Evolutionary conservation across 306 rosid genomes (phyloP).

Genomic region (Lathyrus tuberosus): DNA sequence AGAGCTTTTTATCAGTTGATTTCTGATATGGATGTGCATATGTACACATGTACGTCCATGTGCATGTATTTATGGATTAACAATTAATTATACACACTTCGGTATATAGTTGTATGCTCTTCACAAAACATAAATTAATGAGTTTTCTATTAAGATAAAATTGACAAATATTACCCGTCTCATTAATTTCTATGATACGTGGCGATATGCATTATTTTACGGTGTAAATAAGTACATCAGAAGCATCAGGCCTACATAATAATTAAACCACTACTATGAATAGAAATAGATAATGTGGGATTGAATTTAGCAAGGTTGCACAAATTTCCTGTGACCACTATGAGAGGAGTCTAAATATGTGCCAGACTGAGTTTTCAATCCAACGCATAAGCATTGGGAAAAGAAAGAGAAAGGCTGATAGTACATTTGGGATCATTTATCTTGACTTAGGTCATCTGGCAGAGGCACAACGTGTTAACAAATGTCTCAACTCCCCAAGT

Average conservation of each 20-base stretch:
- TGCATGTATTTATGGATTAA: too few species aligned
- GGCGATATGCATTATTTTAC: slow-evolving; percentile 27
- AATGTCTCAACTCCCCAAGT: too few species aligned
- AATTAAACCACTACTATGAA: slow-evolving; percentile 8
- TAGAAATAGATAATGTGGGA: slow-evolving; percentile 24
- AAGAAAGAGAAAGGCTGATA: too few species aligned
- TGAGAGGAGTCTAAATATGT: slow-evolving; percentile 74
- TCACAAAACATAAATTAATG: too few species aligned
- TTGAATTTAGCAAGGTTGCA: slow-evolving; percentile 24
- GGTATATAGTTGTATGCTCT: too few species aligned
- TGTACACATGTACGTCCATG: too few species aligned
- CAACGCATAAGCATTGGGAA: slow-evolving; percentile 97
- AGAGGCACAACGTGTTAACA: too few species aligned
- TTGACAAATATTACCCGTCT: not conserved
- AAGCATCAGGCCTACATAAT: slow-evolving; percentile 19
- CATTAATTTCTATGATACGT: slow-evolving; percentile 21
- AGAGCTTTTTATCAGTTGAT: too few species aligned
- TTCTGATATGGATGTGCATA: too few species aligned
- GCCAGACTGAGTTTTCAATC: slow-evolving; percentile 99
- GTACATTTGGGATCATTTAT: too few species aligned
- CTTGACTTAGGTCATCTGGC: too few species aligned
- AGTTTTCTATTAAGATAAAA: slow-evolving; percentile 15
- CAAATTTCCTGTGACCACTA: slow-evolving; percentile 97
- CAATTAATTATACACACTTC: too few species aligned
- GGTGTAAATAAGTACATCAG: slow-evolving; percentile 12